A percentile compares a stretch with the other conserved stretches of the same genome.
Conservation (phyloP, 1,284 basidiomycete genomes). For the Trametes sp. region DNA sequence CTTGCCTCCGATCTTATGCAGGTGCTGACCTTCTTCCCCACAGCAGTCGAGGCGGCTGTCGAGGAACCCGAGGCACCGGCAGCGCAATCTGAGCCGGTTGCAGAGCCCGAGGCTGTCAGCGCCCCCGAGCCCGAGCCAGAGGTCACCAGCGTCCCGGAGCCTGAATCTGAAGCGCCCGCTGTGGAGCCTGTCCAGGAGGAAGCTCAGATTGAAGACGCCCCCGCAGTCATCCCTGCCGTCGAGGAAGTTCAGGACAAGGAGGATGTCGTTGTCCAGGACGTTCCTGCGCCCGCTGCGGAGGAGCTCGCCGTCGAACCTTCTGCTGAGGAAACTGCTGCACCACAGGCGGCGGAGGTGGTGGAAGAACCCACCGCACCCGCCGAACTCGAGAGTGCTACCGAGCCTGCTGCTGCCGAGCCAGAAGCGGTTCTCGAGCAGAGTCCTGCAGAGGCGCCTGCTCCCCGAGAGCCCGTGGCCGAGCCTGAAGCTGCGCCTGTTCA, state of each 20-base stretch:
- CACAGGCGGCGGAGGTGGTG: too few species aligned
- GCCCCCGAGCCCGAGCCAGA: conserved; percentile 6
- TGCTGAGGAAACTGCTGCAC: conserved; percentile 5
- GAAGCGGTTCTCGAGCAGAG: neutral
- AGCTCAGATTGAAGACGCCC: neutral
- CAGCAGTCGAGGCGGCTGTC: neutral
- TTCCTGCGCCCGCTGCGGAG: conserved; percentile 5
- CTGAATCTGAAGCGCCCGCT: conserved; percentile 6
- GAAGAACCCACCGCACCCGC: neutral
- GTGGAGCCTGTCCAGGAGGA: conserved; percentile 11
- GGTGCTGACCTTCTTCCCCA: neutral
- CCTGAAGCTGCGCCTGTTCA: neutral
- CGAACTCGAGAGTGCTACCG: neutral
- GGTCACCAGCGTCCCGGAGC: conserved; percentile 1
- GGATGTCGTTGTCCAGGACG: conserved; percentile 9
- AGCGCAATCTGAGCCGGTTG: neutral
- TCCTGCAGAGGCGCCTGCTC: neutral
- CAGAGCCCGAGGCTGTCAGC: conserved; percentile 1
- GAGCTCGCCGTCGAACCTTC: conserved; percentile 17
- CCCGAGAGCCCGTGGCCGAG: conserved; percentile 1
- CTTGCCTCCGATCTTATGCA: neutral
- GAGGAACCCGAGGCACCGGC: conserved; percentile 4
- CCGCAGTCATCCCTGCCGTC: conserved; percentile 4
- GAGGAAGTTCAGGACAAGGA: conserved; percentile 15
- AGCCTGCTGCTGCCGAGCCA: conserved; percentile 9